Percentiles rank a stretch among this genome's conserved stretches.
Evolutionary conservation across 352 stramenopile species (phyloP).

Genomic region (Pythium rishiriense): DNA sequence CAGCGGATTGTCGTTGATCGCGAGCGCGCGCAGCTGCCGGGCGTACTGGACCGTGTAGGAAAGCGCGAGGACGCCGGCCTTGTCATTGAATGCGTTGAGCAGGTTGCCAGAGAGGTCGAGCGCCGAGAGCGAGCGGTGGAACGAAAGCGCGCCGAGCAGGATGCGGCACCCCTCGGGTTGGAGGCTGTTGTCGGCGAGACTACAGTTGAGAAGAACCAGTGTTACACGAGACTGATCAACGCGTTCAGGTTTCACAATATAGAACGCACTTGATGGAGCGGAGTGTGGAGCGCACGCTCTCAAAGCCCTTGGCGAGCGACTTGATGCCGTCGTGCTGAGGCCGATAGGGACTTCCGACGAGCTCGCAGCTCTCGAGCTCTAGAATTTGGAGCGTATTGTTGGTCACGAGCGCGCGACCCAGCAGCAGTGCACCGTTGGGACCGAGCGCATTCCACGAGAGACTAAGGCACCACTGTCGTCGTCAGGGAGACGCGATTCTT

Average conservation of each 20-base stretch:
- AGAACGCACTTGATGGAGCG: conserved; percentile 47
- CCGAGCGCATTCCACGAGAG: conserved; percentile 42
- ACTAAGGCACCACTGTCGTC: neutral
- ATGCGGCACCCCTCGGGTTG: conserved; percentile 60
- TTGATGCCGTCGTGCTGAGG: conserved; percentile 49
- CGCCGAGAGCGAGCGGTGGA: conserved; percentile 54
- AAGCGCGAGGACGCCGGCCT: conserved; percentile 52
- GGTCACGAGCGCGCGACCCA: conserved; percentile 56
- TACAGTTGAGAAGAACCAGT: conserved; percentile 14
- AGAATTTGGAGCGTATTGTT: conserved; percentile 66
- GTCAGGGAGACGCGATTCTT: neutral
- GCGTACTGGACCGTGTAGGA: conserved; percentile 52
- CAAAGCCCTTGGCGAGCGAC: conserved; percentile 55
- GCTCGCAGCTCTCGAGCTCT: conserved; percentile 52
- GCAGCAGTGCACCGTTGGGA: conserved; percentile 35
- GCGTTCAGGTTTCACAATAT: too few relatives aligned
- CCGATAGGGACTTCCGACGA: conserved; percentile 53
- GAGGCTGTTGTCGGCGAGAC: conserved; percentile 51
- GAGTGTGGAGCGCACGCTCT: conserved; percentile 52
- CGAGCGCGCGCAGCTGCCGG: conserved; percentile 50
- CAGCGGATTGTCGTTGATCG: conserved; percentile 41
- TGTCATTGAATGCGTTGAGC: conserved; percentile 54
- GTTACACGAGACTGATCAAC: too few relatives aligned
- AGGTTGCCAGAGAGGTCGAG: conserved; percentile 63
- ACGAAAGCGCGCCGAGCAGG: conserved; percentile 43